Percentiles rank a stretch among this genome's conserved stretches.
Evolutionary conservation across 345 rosid species (phyloP).

Genomic region (Eutrema yunnanense): DNA sequence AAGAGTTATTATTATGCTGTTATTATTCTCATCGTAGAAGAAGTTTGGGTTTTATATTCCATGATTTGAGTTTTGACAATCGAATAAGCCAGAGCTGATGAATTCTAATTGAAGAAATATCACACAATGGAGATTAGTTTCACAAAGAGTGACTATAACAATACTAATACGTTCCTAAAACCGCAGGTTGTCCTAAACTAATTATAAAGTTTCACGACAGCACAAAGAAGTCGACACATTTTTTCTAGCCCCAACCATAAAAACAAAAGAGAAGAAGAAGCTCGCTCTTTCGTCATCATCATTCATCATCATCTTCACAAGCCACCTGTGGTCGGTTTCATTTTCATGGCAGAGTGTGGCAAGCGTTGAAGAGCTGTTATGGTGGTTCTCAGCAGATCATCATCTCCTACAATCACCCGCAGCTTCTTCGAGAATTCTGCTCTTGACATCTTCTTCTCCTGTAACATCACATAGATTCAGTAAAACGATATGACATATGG

Average conservation of each 20-base stretch:
- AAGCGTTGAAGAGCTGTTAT: conserved; percentile 59
- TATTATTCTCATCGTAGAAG: neutral
- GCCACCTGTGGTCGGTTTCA: neutral
- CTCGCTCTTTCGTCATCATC: neutral
- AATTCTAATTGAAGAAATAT: neutral
- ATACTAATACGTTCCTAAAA: neutral
- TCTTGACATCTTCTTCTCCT: conserved; percentile 60
- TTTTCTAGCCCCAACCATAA: neutral
- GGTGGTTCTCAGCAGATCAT: conserved; percentile 53
- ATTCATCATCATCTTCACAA: neutral
- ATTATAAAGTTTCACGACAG: conserved; percentile 1
- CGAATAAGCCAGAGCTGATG: neutral
- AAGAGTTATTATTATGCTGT: neutral
- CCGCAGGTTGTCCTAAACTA: neutral
- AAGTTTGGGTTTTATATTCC: neutral
- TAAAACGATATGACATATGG: neutral
- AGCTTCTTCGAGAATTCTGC: conserved; percentile 50
- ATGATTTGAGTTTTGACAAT: neutral
- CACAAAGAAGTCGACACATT: conserved; percentile 25
- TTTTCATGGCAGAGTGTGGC: neutral
- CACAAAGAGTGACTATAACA: neutral
- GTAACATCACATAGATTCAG: neutral
- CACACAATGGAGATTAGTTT: neutral
- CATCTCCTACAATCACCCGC: conserved; percentile 58
- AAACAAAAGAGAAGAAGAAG: neutral